Base-by-base conservation (phyloP, 2,329 filamentous ascomycete genomes). In the Cordyceps fumosorosea region DNA sequence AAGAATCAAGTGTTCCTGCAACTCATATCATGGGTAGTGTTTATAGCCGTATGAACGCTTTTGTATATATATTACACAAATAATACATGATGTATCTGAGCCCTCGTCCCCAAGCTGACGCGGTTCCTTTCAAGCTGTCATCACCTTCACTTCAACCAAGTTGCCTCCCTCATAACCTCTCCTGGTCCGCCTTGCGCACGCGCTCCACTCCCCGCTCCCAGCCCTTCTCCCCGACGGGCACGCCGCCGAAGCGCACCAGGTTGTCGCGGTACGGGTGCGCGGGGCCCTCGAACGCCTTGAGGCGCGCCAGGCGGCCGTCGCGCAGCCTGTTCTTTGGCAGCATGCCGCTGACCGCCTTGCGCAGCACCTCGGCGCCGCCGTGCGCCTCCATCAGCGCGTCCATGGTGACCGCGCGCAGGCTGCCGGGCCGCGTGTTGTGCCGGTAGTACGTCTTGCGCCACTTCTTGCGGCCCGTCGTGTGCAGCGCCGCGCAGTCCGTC, bases 281-380 rank as follows among this genome's bases (percentile, higher is more conserved):
- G 45, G 85, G 81, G n/a, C 93, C 92, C 78, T 99, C 96, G 75
- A 97, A 99, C 6, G 90, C 93, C 84, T 98, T 99, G 73, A 99
- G 78, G 68, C 95, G 82, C 44, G 88, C 91, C 78, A 99, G 78
- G 66, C 96, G 80, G 80, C 91, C 90, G 74, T 97, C 92, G 69
- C 93, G 81, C 71, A 99, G 78, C 70, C 93, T 81, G 78, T 99
- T 99, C 84, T 99, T 99, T 60, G 95, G 95, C 76, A 99, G 77
- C 95, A 99, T 99, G 55, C 96, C 96, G 72, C 89, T 89, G 47
- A 99, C 96, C 1, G 96, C 95, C 75, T 92, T 90, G 71, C 91
- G 83, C 73, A 99, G 77, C 44, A 99, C 88, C 82, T 99, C 95
- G 44, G 89, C 88, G 56, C 95, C 95, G 66, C 95, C 95, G 80